A percentile compares a stretch with the other conserved stretches of the same genome.
Conservation (phyloP, 495 filamentous ascomycete genomes). For the Elasticomyces elasticus region DNA sequence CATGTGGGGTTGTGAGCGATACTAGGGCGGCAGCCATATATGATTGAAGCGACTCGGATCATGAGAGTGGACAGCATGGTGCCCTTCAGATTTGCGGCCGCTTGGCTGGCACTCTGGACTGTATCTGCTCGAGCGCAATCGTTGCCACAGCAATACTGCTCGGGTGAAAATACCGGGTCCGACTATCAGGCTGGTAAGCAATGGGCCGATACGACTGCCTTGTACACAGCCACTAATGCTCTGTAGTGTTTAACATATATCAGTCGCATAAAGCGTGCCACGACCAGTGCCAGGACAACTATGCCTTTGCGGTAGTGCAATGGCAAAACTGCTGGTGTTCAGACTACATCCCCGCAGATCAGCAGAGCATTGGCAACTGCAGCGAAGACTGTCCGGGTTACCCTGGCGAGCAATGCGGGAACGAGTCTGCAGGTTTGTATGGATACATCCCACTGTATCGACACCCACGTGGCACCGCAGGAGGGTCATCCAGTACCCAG, state of each 20-base stretch:
- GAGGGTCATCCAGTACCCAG: constrained; percentile 4
- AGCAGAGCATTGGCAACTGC: constrained; percentile 41
- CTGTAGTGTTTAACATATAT: constrained; percentile 43
- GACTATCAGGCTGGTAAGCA: constrained; percentile 8
- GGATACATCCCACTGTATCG: constrained; percentile 46
- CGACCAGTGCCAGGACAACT: constrained; percentile 43
- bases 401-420: constrained; percentile 54
- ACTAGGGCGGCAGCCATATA: not conserved
- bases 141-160: constrained; percentile 19
- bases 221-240: constrained; percentile 1
- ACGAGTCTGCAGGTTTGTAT: constrained; percentile 41
- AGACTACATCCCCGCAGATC: constrained; percentile 50
- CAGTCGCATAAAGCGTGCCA: constrained; percentile 59
- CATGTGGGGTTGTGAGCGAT: not conserved
- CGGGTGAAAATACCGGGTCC: constrained; percentile 23
- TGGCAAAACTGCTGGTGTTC: constrained; percentile 65
- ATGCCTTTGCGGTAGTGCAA: constrained; percentile 61
- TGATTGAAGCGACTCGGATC: too few relatives aligned
- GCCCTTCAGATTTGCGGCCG: not conserved
- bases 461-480: constrained; percentile 40
- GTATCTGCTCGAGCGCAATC: not conserved
- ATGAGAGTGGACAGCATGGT: constrained; percentile 7
- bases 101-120: not conserved
- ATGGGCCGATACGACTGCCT: not conserved
- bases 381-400: constrained; percentile 56